Evolutionary conservation across 2,329 filamentous ascomycete species (phyloP).

Genomic region (Exutisphaerella laricina): DNA sequence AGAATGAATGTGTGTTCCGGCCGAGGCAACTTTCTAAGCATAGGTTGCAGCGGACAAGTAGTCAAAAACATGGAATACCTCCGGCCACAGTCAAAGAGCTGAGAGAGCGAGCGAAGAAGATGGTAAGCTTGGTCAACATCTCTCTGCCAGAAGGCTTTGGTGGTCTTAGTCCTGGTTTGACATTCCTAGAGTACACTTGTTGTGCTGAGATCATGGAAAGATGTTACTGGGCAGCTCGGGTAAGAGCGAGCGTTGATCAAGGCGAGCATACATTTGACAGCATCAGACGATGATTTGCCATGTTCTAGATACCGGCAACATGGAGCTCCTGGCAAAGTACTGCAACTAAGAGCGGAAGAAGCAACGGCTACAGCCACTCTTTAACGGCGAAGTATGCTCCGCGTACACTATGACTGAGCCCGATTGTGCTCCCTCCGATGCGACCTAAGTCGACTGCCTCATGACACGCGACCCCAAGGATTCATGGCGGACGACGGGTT

Average conservation of each 20-base stretch:
- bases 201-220: conserved; percentile 45
- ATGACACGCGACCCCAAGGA: conserved; percentile 68
- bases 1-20: conserved; percentile 24
- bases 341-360: conserved; percentile 45
- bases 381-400: conserved; percentile 43
- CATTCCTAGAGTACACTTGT: conserved; percentile 44
- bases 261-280: conserved; percentile 1
- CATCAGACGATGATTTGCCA: conserved; percentile 27
- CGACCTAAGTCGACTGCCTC: conserved; percentile 46
- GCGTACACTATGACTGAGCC: conserved; percentile 50
- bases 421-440: conserved; percentile 44
- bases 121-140: conserved; percentile 22
- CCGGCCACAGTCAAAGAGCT: conserved; percentile 19
- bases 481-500: conserved; percentile 80
- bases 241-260: conserved; percentile 10
- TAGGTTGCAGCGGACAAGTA: conserved; percentile 17
- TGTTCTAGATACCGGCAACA: conserved; percentile 46
- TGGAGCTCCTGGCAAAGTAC: conserved; percentile 47
- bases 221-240: conserved; percentile 43
- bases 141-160: conserved; percentile 26
- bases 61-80: conserved; percentile 19
- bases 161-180: conserved; percentile 39
- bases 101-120: conserved; percentile 19
- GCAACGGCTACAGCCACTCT: conserved; percentile 44
- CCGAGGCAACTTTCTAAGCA: no score